Conservation (phyloP, 805 yeast species). For the Ogataea henricii region DNA sequence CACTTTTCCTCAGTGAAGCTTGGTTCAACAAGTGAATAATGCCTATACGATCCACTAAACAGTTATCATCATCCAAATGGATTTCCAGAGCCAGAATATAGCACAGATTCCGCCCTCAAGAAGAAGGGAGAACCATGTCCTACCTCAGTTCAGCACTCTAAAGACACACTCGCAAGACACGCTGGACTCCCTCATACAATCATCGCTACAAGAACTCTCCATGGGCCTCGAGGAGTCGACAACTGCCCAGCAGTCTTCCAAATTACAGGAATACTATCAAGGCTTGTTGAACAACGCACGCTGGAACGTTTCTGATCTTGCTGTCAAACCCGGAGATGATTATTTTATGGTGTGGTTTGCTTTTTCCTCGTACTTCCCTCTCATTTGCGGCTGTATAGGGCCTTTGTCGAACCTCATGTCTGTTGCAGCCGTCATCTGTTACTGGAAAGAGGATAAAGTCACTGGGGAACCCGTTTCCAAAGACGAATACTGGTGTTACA, state of each 20-base stretch:
- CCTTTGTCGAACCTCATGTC: slow-evolving; percentile 78
- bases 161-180: not conserved
- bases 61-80: not conserved
- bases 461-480: slow-evolving; percentile 23
- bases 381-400: slow-evolving; percentile 75
- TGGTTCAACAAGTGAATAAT: not conserved
- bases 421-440: slow-evolving; percentile 66
- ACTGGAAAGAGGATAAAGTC: slow-evolving; percentile 51
- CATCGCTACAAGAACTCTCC: not conserved
- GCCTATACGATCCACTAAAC: not conserved
- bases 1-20: not conserved
- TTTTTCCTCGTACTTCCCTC: slow-evolving; percentile 69
- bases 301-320: slow-evolving; percentile 34
- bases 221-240: not conserved
- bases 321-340: slow-evolving; percentile 36
- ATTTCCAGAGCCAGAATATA: not conserved
- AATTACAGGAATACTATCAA: slow-evolving; percentile 27
- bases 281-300: slow-evolving; percentile 29
- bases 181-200: slow-evolving; percentile 2
- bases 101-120: not conserved
- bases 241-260: slow-evolving; percentile 3
- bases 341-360: slow-evolving; percentile 55
- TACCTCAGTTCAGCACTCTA: not conserved
- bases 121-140: not conserved
- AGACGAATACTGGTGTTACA: slow-evolving; percentile 48